Evolutionary conservation across 2,329 filamentous ascomycete genomes (phyloP).

Genomic region (Apiospora sp.): DNA sequence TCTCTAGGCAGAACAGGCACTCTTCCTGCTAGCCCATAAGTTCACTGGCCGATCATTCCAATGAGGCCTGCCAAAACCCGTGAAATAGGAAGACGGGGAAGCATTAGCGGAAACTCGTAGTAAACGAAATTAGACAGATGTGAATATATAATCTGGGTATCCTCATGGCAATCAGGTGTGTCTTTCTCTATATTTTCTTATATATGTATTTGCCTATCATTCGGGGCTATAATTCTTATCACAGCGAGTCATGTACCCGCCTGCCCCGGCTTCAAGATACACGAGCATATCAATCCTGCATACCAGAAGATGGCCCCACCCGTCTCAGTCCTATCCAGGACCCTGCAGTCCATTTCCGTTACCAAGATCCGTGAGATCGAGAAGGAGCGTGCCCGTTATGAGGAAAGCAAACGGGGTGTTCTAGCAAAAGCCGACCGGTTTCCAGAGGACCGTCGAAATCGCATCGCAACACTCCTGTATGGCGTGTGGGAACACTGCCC

Average conservation of each 20-base stretch:
- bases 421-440: conserved; percentile 26
- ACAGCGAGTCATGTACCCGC: background rate
- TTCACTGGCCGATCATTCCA: background rate
- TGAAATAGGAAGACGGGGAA: background rate
- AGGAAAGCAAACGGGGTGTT: conserved; percentile 30
- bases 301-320: background rate
- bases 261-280: background rate
- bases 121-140: background rate
- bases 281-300: background rate
- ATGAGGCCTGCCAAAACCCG: background rate
- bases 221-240: background rate
- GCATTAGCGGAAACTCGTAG: background rate
- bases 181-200: background rate
- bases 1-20: background rate
- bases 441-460: conserved; percentile 26
- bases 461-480: conserved; percentile 28
- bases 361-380: conserved; percentile 18
- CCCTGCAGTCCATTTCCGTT: conserved; percentile 4
- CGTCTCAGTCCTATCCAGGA: background rate
- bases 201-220: background rate
- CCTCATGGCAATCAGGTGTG: background rate
- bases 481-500: conserved; percentile 30
- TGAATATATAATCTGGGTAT: background rate
- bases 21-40: background rate
- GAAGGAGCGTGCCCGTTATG: conserved; percentile 12